A percentile compares a stretch with the other conserved stretches of the same genome.
phyloP scores from a whole-genome alignment of 495 filamentous ascomycete genomes.

The Aspergillus funiculosus region DNA sequence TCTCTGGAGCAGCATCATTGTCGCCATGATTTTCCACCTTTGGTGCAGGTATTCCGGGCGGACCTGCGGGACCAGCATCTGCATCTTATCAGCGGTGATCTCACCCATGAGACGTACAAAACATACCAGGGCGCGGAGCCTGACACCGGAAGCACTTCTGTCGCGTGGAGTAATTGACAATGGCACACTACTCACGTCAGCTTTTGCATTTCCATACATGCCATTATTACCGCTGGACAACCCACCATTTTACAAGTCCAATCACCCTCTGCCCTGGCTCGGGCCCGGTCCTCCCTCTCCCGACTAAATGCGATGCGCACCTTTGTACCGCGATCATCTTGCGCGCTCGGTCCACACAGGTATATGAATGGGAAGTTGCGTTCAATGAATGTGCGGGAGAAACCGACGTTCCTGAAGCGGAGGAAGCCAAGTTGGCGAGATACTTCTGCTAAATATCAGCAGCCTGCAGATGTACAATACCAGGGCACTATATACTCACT shows the following conservation, averaged over 20 bases:
- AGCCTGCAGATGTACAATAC: background rate
- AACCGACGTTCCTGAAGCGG: conserved; percentile 53
- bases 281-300: conserved; percentile 51
- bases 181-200: conserved; percentile 52
- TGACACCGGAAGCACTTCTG: conserved; percentile 70
- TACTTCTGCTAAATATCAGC: conserved; percentile 37
- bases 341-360: conserved; percentile 45
- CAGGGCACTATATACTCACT: conserved; percentile 38
- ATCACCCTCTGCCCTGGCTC: conserved; percentile 56
- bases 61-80: conserved; percentile 24
- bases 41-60: conserved; percentile 31
- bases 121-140: conserved; percentile 61
- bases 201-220: background rate
- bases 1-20: conserved; percentile 72
- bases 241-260: conserved; percentile 72
- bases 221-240: background rate
- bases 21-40: conserved; percentile 61
- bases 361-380: conserved; percentile 57
- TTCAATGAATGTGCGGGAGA: conserved; percentile 62
- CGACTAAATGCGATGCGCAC: conserved; percentile 55
- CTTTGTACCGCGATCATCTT: conserved; percentile 50
- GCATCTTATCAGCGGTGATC: conserved; percentile 13
- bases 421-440: conserved; percentile 65
- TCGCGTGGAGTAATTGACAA: conserved; percentile 65
- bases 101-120: background rate